phyloP scores from a whole-genome alignment of 768 basidiomycete species.

The Russula sp. region DNA sequence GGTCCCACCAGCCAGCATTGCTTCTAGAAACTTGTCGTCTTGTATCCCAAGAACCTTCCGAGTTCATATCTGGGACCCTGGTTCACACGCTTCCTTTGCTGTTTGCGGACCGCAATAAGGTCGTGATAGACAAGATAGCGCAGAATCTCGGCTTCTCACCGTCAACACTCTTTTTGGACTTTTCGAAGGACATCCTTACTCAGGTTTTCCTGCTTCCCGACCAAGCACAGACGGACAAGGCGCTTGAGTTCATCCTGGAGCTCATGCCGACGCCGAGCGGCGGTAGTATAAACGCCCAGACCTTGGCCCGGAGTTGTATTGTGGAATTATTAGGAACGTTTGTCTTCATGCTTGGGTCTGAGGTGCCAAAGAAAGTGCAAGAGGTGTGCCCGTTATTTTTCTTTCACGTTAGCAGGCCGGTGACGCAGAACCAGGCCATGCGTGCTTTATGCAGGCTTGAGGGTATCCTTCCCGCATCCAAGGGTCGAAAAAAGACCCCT shows the following conservation, averaged over 20 bases:
- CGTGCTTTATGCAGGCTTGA: constrained; percentile 43
- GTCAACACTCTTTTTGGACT: constrained; percentile 49
- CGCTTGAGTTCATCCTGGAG: constrained; percentile 55
- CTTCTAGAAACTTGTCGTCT: constrained; percentile 66
- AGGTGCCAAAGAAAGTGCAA: constrained; percentile 40
- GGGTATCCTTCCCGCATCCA: constrained; percentile 28
- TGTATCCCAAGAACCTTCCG: constrained; percentile 46
- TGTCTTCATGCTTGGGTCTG: constrained; percentile 72
- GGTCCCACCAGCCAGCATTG: constrained; percentile 52
- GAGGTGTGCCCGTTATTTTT: constrained; percentile 25
- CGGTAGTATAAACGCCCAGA: constrained; percentile 36
- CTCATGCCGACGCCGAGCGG: constrained; percentile 45
- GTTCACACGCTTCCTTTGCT: constrained; percentile 61
- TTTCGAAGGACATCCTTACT: constrained; percentile 56
- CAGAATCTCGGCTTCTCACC: constrained; percentile 41
- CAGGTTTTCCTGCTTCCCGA: constrained; percentile 57
- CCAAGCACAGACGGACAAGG: constrained; percentile 49
- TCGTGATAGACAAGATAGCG: constrained; percentile 57
- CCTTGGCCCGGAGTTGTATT: constrained; percentile 59
- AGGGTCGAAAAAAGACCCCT: constrained; percentile 28
- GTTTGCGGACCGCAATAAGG: constrained; percentile 54
- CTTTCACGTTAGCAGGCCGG: background rate
- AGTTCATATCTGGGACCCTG: constrained; percentile 62
- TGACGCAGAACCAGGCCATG: constrained; percentile 30
- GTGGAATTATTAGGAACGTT: constrained; percentile 69